These are phyloP conservation scores for Verticillium isaacii DNA, from an alignment of 2,329 filamentous ascomycete species.

Conservation along the genomic window DNA sequence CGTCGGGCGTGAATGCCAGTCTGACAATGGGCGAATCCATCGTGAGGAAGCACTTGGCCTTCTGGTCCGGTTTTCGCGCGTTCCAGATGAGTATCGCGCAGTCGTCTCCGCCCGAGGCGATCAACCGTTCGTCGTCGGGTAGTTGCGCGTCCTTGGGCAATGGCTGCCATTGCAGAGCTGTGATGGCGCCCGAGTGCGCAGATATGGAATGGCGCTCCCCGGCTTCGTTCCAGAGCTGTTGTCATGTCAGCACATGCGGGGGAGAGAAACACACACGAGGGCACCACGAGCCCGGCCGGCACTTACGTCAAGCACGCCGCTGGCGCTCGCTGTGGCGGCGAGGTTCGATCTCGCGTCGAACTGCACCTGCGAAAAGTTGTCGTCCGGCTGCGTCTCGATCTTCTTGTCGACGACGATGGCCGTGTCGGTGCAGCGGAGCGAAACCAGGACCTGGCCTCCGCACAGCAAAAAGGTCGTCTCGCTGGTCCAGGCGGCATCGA, in stretches of 20 bases:
- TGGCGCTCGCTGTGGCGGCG: constrained; percentile 55
- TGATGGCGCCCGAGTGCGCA: constrained; percentile 55
- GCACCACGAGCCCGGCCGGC: neutral
- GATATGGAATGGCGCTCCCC: constrained; percentile 51
- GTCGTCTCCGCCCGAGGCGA: constrained; percentile 59
- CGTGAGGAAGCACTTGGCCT: constrained; percentile 54
- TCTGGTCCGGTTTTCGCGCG: constrained; percentile 44
- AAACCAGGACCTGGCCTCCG: constrained; percentile 49
- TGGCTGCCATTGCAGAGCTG: constrained; percentile 58
- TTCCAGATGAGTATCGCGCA: constrained; percentile 61
- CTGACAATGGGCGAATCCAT: constrained; percentile 55
- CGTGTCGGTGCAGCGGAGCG: constrained; percentile 41
- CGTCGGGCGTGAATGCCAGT: constrained; percentile 59
- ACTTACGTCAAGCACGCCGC: constrained; percentile 56
- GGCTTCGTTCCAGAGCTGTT: constrained; percentile 49
- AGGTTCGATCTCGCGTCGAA: constrained; percentile 50
- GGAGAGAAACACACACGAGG: neutral
- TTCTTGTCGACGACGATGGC: constrained; percentile 41
- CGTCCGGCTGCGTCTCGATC: constrained; percentile 48
- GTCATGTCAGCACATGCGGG: neutral
- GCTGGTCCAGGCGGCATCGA: constrained; percentile 58
- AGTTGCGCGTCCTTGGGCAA: constrained; percentile 21
- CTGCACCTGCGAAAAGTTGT: constrained; percentile 49
- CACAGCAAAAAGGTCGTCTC: constrained; percentile 55
- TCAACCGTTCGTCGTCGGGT: constrained; percentile 46